Evolutionary conservation across 2,329 filamentous ascomycete genomes (phyloP).

Genomic region (Stachybotrys elegans): DNA sequence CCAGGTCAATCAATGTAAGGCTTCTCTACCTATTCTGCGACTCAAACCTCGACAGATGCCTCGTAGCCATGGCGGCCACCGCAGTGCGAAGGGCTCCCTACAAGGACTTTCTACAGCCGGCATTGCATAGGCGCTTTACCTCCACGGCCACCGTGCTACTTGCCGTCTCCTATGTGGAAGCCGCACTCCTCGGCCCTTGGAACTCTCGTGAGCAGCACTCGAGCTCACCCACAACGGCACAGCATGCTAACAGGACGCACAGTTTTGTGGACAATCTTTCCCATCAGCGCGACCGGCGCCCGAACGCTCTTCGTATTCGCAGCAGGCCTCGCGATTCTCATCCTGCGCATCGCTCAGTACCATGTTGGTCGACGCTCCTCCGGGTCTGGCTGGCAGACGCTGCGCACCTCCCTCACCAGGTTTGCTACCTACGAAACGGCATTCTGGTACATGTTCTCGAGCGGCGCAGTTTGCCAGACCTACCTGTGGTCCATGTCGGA

Average conservation of each 20-base stretch:
- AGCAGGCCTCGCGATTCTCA: constrained; percentile 70
- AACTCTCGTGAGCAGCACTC: constrained; percentile 54
- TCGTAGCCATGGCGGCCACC: constrained; percentile 45
- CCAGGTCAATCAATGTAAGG: too few relatives aligned
- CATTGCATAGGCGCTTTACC: constrained; percentile 80
- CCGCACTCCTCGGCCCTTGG: constrained; percentile 65
- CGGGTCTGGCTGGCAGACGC: constrained; percentile 59
- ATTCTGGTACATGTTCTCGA: constrained; percentile 72
- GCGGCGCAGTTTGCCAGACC: constrained; percentile 72
- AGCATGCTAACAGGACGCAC: constrained; percentile 11
- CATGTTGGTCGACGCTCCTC: constrained; percentile 71
- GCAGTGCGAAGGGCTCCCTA: constrained; percentile 60
- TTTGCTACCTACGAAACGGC: constrained; percentile 63
- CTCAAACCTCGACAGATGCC: constrained; percentile 27
- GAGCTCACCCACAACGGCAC: not conserved
- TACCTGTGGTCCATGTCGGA: constrained; percentile 68
- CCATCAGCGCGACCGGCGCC: constrained; percentile 68
- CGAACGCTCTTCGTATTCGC: constrained; percentile 72
- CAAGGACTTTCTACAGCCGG: constrained; percentile 86
- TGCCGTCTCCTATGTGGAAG: constrained; percentile 66
- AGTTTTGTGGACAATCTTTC: constrained; percentile 87
- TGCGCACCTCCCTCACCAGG: constrained; percentile 52
- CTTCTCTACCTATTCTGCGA: constrained; percentile 11
- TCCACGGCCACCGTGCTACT: constrained; percentile 68
- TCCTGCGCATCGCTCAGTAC: constrained; percentile 80